Evolutionary conservation across 1,284 basidiomycete genomes (phyloP).

Genomic region (Heliocybe sulcata): DNA sequence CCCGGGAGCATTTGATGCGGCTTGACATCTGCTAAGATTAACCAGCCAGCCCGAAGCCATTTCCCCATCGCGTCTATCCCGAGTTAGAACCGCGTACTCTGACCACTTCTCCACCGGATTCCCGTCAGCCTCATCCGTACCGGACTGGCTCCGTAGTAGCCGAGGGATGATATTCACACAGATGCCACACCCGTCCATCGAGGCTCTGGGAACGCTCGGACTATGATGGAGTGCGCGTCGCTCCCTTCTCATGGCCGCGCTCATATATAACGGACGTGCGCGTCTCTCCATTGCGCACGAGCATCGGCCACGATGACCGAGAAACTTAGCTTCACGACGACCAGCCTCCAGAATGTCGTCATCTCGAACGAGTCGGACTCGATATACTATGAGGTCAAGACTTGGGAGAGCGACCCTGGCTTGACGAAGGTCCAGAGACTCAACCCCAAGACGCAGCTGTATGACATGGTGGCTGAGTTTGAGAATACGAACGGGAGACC

Average conservation of each 20-base stretch:
- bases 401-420: slow-evolving; percentile 30
- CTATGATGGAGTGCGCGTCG: neutral
- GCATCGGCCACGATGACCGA: slow-evolving; percentile 17
- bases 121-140: neutral
- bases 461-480: slow-evolving; percentile 26
- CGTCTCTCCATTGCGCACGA: neutral
- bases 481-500: slow-evolving; percentile 24
- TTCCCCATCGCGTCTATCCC: neutral
- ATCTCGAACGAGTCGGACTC: slow-evolving; percentile 29
- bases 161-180: neutral
- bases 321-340: slow-evolving; percentile 30
- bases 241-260: neutral
- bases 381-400: slow-evolving; percentile 34
- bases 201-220: neutral
- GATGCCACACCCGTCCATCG: neutral
- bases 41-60: too few species aligned
- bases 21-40: too few species aligned
- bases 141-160: neutral
- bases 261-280: neutral
- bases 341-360: slow-evolving; percentile 27
- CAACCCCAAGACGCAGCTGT: slow-evolving; percentile 24
- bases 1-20: too few species aligned
- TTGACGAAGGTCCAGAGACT: slow-evolving; percentile 28
- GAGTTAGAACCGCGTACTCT: neutral
- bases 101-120: neutral